Base-by-base conservation (phyloP, 75 land plant species). In the Cupressus sempervirens region DNA sequence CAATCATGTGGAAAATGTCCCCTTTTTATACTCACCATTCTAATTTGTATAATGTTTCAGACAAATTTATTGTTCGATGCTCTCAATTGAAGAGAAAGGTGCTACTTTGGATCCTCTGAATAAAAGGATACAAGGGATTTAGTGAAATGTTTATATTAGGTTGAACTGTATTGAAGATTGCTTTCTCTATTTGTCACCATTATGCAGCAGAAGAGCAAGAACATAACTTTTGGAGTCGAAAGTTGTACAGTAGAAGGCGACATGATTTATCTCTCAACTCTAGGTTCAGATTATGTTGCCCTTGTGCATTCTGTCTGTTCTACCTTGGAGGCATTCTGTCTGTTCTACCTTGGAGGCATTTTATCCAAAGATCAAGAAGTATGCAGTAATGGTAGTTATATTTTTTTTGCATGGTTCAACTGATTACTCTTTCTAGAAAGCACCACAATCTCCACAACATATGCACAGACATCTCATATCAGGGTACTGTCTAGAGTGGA, bases 201-300 rank as follows among this genome's bases (percentile, higher is more conserved):
- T 0, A n/a, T 79, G 81, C 81, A 45, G 52, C 13, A n/a, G 81
- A 79, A 79, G 30, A 36, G 50, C 29, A 79, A 50, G 81, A n/a
- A 10, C 26, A 79, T 43, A n/a, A 10, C 29, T 45, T 79, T 79
- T 79, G 81, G 52, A 79, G 52, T 79, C 9, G 26, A 43, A 43
- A 3, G 43, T 79, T 45, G 45, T 79, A 30, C 13, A n/a, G 52
- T 12, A 23, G 46, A 38, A 79, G 52, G 34, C 29, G 4, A 11
- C 10, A n/a, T 26, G 30, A 45, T 45, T 26, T 20, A 43, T 43
- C 81, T 79, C 30, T 79, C 81, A 79, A 79, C 29, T 79, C 45
- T 26, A 79, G 29, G 13, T 26, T 79, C 30, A 79, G 30, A 43
- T 79, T 40, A 45, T 79, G 23, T 79, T 79, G 46, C 26, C 9